phyloP scores from a whole-genome alignment of 306 rosid species.

The Pyrus communis region DNA sequence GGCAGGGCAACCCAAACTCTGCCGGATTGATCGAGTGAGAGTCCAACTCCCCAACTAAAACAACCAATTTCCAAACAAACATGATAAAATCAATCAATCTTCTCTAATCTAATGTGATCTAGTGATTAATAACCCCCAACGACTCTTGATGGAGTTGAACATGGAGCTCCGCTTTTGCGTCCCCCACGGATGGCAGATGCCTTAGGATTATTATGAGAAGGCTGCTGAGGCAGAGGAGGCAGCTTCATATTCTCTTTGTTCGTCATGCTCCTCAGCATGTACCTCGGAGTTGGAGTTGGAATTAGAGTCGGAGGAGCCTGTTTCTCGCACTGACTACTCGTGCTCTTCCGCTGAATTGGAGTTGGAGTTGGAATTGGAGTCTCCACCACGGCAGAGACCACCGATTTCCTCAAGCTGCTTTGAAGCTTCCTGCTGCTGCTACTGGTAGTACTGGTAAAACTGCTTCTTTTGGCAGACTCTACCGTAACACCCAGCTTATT shows the following conservation, averaged over 20 bases:
- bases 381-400: conserved; percentile 37
- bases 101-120: background rate
- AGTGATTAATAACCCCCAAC: background rate
- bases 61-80: too few species aligned
- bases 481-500: conserved; percentile 53
- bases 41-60: too few species aligned
- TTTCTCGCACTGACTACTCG: conserved; percentile 11
- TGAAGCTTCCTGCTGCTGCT: conserved; percentile 37
- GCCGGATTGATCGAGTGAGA: too few species aligned
- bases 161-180: conserved; percentile 29
- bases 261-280: conserved; percentile 77
- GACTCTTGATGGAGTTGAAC: background rate
- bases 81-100: too few species aligned
- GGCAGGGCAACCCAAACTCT: too few species aligned
- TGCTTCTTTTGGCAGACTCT: conserved; percentile 59
- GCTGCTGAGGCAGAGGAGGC: conserved; percentile 29
- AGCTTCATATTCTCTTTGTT: conserved; percentile 75
- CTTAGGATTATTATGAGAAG: conserved; percentile 14
- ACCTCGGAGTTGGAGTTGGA: conserved; percentile 43
- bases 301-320: background rate
- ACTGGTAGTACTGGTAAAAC: background rate
- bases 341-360: background rate
- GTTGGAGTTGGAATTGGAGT: background rate
- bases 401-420: conserved; percentile 54
- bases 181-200: conserved; percentile 13